phyloP scores from a whole-genome alignment of 116 monocot genomes.

The Zostera marina region DNA sequence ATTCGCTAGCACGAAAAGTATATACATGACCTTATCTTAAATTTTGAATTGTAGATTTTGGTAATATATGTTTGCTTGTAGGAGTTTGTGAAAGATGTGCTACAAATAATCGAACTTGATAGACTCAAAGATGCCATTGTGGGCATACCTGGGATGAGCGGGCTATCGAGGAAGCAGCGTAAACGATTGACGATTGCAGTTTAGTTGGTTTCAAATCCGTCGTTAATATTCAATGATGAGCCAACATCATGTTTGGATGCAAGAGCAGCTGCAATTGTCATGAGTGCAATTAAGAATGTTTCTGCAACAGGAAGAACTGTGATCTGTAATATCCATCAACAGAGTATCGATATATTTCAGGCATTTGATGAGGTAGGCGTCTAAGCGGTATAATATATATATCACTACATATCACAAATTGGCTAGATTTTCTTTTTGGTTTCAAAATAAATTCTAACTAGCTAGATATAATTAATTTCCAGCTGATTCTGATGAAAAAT shows the following conservation, averaged over 20 bases:
- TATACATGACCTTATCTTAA: too few relatives aligned
- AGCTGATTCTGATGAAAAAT: conserved; percentile 55
- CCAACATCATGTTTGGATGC: conserved; percentile 87
- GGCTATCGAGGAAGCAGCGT: conserved; percentile 75
- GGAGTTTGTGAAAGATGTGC: conserved; percentile 67
- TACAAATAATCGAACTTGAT: conserved; percentile 63
- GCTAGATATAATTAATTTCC: too few relatives aligned
- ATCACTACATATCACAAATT: too few relatives aligned
- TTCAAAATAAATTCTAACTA: too few relatives aligned
- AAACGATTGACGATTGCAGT: conserved; percentile 82
- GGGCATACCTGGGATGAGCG: conserved; percentile 53
- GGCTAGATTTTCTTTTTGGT: too few relatives aligned
- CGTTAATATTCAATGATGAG: conserved; percentile 84
- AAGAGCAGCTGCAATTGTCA: conserved; percentile 66
- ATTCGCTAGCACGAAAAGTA: conserved; percentile 3
- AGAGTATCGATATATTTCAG: conserved; percentile 51
- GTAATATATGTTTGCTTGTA: conserved; percentile 12
- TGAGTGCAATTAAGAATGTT: conserved; percentile 52
- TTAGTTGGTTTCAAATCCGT: conserved; percentile 77
- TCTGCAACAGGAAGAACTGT: conserved; percentile 43
- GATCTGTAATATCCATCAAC: conserved; percentile 50
- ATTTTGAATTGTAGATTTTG: background rate
- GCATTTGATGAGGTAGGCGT: conserved; percentile 79
- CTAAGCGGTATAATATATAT: too few relatives aligned
- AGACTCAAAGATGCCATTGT: conserved; percentile 84